Conservation (phyloP, 208 protist genomes). For the Naegleria gruberi region DNA sequence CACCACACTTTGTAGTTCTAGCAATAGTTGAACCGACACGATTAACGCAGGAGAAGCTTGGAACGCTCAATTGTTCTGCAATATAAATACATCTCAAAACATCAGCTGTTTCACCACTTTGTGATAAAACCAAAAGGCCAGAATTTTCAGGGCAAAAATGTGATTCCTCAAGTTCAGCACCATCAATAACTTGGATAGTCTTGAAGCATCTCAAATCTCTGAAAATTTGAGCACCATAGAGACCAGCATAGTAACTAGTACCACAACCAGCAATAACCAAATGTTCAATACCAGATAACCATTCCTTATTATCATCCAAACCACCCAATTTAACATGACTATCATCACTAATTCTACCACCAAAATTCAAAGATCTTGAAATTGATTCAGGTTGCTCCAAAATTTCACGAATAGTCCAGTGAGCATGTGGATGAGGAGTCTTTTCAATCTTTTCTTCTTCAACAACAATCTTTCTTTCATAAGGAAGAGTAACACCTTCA, state of each 20-base stretch:
- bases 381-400: constrained; percentile 8
- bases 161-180: constrained; percentile 1
- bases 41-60: constrained; percentile 51
- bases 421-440: constrained; percentile 9
- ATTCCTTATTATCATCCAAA: neutral
- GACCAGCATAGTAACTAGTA: neutral
- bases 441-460: neutral
- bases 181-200: constrained; percentile 19
- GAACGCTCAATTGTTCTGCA: constrained; percentile 7
- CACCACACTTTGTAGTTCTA: constrained; percentile 65
- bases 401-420: constrained; percentile 23
- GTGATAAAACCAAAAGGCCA: constrained; percentile 11
- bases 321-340: constrained; percentile 6
- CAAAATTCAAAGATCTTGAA: constrained; percentile 16
- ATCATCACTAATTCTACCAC: neutral
- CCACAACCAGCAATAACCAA: constrained; percentile 23
- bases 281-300: neutral
- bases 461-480: neutral
- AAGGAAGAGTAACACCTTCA: constrained; percentile 1
- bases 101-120: constrained; percentile 14
- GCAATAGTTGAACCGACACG: constrained; percentile 77
- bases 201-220: constrained; percentile 12
- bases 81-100: constrained; percentile 23
- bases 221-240: constrained; percentile 7
- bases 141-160: neutral